Percentiles rank a stretch among this genome's conserved stretches.
Evolutionary conservation across 1,284 basidiomycete species (phyloP).

Genomic region (Violaceomyces palustris): DNA sequence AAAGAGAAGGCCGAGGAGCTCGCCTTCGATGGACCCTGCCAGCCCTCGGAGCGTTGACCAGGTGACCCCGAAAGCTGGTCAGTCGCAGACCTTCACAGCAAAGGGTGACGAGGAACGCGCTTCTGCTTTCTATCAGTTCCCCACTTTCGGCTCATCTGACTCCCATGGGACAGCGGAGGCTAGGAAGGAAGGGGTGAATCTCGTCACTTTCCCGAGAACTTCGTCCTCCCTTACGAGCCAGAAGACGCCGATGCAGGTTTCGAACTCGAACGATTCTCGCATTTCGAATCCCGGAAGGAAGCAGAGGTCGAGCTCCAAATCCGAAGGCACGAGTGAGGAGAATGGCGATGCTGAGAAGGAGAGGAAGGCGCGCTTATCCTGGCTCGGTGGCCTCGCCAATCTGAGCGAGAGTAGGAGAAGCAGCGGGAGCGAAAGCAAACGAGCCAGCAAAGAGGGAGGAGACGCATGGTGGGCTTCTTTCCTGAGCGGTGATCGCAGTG

Average conservation of each 20-base stretch:
- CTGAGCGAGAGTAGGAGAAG: slow-evolving; percentile 6
- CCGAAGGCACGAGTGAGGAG: slow-evolving; percentile 15
- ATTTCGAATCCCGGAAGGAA: slow-evolving; percentile 12
- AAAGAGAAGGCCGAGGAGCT: slow-evolving; percentile 15
- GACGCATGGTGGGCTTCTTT: slow-evolving; percentile 14
- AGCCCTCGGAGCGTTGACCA: slow-evolving; percentile 4
- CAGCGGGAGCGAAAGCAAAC: slow-evolving; percentile 7
- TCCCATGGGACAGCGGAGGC: slow-evolving; percentile 13
- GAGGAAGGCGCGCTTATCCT: slow-evolving; percentile 6
- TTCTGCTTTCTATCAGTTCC: slow-evolving; percentile 9
- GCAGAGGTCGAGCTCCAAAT: slow-evolving; percentile 7
- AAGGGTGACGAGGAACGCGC: slow-evolving; percentile 2
- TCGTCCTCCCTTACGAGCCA: slow-evolving; percentile 1
- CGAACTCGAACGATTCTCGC: slow-evolving; percentile 3
- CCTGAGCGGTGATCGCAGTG: slow-evolving; percentile 6
- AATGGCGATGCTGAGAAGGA: slow-evolving; percentile 6
- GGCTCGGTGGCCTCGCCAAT: slow-evolving; percentile 6
- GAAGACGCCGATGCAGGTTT: slow-evolving; percentile 1
- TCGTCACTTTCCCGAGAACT: slow-evolving; percentile 6
- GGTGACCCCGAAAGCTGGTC: slow-evolving; percentile 9
- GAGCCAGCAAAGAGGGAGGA: too few species aligned
- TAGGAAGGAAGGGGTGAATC: slow-evolving; percentile 15
- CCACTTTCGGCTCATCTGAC: slow-evolving; percentile 4
- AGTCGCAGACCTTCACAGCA: slow-evolving; percentile 7
- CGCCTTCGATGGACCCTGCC: slow-evolving; percentile 4